Base-by-base conservation (phyloP, 352 stramenopile genomes). In the Globisporangium spiculum region DNA sequence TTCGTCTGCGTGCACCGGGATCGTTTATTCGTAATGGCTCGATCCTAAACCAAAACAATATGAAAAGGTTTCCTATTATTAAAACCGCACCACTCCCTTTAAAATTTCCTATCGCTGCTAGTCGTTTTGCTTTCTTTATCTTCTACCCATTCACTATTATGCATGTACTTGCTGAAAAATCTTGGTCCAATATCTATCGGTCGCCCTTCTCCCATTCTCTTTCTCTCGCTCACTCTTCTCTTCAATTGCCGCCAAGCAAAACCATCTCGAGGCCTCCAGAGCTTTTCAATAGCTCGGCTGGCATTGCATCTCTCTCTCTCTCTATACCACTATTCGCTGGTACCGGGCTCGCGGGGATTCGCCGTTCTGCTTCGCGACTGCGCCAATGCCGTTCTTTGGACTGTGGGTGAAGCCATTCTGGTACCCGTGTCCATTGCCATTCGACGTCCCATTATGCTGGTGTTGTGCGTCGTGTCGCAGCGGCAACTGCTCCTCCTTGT, bases 401-500 rank as follows among this genome's bases (percentile, higher is more conserved):
- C 38, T 38, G 24, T 8, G 38, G 10, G 38, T 56, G 26, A 54
- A 44, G 16, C 53, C 52, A 12, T 62, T 63, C n/a, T 53, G 24
- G 2, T 61, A 59, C 22, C 62, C 61, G 32, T 61, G 24, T 59
- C 53, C 54, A 60, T 60, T 60, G 30, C 55, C 55, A 20, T 6
- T 60, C 8, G 30, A n/a, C 12, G 27, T 18, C 24, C 24, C 53
- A 32, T 59, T 59, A 5, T 32, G 27, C 6, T 38, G 48, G 9
- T 38, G 22, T 24, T 24, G 50, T 3, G 60, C 74, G 16, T 74
- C 68, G 38, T 30, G 27, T 10, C 74, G 75, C 57, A 89, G 50
- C 8, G 76, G 72, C 24, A 73, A 86, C 63, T 73, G 70, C 58
- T 86, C 80, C 24, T 89, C 80, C 56, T 75, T 77, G 1, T 79